A percentile compares a stretch with the other conserved stretches of the same genome.
Evolutionary conservation across 306 rosid genomes (phyloP).

Genomic region (Rosa multiflora): DNA sequence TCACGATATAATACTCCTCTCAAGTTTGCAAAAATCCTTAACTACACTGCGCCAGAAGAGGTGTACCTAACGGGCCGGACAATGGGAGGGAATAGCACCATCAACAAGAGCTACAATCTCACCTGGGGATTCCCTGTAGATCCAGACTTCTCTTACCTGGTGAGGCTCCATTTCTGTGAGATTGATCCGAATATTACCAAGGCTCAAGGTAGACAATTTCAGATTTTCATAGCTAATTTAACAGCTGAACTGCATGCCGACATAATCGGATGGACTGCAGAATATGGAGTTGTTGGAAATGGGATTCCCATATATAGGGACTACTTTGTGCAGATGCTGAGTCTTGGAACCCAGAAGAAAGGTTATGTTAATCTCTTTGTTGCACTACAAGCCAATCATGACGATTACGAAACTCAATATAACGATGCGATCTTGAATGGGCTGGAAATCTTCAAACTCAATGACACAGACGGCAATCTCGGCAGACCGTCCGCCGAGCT

Average conservation of each 20-base stretch:
- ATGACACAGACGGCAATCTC: constrained; percentile 3
- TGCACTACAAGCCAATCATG: background rate
- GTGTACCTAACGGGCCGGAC: constrained; percentile 6
- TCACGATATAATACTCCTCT: background rate
- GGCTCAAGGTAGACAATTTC: background rate
- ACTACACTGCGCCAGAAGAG: constrained; percentile 8
- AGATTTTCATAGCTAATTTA: constrained; percentile 23
- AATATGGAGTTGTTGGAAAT: background rate
- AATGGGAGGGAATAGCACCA: fast-evolving
- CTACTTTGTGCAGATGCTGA: background rate
- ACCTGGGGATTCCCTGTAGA: constrained; percentile 19
- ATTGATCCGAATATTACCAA: background rate
- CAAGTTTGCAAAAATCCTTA: fast-evolving
- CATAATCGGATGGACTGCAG: constrained; percentile 6
- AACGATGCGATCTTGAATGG: constrained; percentile 45
- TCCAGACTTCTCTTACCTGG: constrained; percentile 18
- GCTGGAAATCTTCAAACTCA: constrained; percentile 50
- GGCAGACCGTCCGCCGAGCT: constrained; percentile 44
- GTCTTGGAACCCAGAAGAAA: constrained; percentile 5
- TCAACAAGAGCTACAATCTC: background rate
- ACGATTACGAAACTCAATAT: fast-evolving
- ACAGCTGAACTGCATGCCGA: background rate
- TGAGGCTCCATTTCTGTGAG: constrained; percentile 40
- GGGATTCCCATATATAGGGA: constrained; percentile 4
- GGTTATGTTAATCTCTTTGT: background rate